phyloP scores from a whole-genome alignment of 2,329 filamentous ascomycete species.

The Penicillium oxalicum region DNA sequence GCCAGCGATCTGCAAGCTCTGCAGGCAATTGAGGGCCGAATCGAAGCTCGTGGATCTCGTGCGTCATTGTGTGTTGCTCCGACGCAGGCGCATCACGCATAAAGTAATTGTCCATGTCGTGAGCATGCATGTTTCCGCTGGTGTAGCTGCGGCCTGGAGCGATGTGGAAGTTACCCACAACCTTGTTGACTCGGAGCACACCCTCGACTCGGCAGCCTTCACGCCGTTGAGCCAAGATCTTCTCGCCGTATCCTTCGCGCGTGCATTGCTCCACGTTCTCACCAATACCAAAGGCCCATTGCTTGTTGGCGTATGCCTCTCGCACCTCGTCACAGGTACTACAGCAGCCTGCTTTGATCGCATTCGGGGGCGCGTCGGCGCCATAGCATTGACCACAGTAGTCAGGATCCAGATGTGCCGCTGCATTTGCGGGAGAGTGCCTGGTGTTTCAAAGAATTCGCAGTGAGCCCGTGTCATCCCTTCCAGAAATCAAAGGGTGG shows the following conservation, averaged over 20 bases:
- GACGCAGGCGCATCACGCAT: conserved; percentile 56
- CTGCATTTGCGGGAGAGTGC: conserved; percentile 61
- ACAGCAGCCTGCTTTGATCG: conserved; percentile 80
- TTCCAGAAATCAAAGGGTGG: too few species aligned
- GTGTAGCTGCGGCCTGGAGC: conserved; percentile 94
- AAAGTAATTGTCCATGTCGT: conserved; percentile 95
- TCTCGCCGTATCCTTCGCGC: conserved; percentile 87
- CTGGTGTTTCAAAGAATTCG: conserved; percentile 35
- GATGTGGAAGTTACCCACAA: conserved; percentile 97
- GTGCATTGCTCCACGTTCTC: conserved; percentile 92
- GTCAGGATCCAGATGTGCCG: conserved; percentile 74
- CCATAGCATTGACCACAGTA: conserved; percentile 96
- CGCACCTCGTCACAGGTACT: conserved; percentile 96
- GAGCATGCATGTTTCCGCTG: conserved; percentile 93
- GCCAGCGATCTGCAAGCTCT: conserved; percentile 52
- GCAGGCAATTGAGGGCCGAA: conserved; percentile 90
- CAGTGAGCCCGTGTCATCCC: conserved; percentile 2
- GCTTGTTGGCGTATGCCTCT: conserved; percentile 81
- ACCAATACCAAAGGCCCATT: conserved; percentile 91
- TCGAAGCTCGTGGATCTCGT: conserved; percentile 79
- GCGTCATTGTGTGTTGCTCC: conserved; percentile 76
- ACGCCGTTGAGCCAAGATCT: conserved; percentile 75
- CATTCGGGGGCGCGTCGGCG: conserved; percentile 64
- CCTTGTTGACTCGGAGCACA: conserved; percentile 90
- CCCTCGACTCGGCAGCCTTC: conserved; percentile 96